Conservation (phyloP, 164 flowering plant genomes). For the Vitis rupestris region DNA sequence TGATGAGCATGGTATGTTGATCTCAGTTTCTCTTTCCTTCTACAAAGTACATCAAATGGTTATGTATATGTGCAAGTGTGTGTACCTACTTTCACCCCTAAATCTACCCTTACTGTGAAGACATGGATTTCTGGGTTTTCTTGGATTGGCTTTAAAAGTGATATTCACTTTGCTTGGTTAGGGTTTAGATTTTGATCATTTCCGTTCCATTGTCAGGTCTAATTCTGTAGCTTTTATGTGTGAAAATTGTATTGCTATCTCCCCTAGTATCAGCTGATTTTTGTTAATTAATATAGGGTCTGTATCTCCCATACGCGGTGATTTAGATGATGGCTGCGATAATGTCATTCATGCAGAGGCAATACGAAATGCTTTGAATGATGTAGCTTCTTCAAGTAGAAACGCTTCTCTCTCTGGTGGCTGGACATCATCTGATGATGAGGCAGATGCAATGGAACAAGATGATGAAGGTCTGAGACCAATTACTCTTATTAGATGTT, state of each 20-base stretch:
- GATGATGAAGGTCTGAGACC: constrained; percentile 58
- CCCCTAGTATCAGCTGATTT: constrained; percentile 1
- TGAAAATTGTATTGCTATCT: not conserved
- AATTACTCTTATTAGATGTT: no score
- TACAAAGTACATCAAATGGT: not conserved
- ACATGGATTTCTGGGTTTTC: no score
- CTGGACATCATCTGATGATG: constrained; percentile 97
- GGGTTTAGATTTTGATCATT: not conserved
- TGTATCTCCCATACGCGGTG: constrained; percentile 51
- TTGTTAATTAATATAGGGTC: constrained; percentile 45
- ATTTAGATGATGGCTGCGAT: constrained; percentile 45
- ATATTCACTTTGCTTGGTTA: no score
- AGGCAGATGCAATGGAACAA: constrained; percentile 78
- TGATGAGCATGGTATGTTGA: constrained; percentile 72
- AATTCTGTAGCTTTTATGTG: not conserved
- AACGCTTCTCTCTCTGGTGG: constrained; percentile 38
- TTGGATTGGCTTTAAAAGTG: no score
- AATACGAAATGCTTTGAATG: constrained; percentile 63
- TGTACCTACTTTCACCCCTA: not conserved
- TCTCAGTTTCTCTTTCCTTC: not conserved
- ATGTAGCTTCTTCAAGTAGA: constrained; percentile 74
- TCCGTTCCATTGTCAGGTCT: not conserved
- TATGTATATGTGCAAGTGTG: not conserved
- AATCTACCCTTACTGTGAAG: no score
- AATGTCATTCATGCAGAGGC: constrained; percentile 71